phyloP scores from a whole-genome alignment of 164 flowering plant species.

The Nelumbo lutea region DNA sequence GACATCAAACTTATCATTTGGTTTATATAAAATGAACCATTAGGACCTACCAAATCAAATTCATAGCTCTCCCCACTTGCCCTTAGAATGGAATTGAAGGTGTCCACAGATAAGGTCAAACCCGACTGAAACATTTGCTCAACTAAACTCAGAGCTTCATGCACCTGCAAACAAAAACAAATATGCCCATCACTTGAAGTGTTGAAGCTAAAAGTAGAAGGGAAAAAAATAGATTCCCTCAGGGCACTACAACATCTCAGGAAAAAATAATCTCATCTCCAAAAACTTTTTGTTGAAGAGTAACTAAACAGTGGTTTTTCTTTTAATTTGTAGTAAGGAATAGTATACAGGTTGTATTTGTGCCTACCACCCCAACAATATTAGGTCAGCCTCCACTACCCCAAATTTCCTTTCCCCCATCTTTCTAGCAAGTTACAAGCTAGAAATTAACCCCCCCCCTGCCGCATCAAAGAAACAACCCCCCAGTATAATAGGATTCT shows the following conservation, averaged over 20 bases:
- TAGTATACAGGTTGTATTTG: too few species aligned
- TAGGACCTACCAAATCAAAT: slow-evolving; percentile 55
- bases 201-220: neutral
- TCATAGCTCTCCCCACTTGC: slow-evolving; percentile 59
- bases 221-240: neutral
- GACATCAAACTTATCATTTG: too few species aligned
- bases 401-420: too few species aligned
- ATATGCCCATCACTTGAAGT: neutral
- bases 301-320: too few species aligned
- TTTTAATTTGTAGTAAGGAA: too few species aligned
- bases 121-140: slow-evolving; percentile 54
- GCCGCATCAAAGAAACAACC: too few species aligned
- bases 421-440: too few species aligned
- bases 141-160: slow-evolving; percentile 64
- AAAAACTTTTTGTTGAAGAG: neutral
- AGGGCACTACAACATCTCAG: neutral
- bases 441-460: too few species aligned
- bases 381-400: too few species aligned
- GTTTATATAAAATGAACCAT: neutral
- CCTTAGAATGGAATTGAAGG: slow-evolving; percentile 41
- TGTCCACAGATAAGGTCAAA: slow-evolving; percentile 35
- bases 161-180: slow-evolving; percentile 43
- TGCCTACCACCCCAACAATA: too few species aligned
- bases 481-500: too few species aligned
- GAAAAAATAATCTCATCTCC: neutral